These are phyloP conservation scores for Pleurotus cornucopiae DNA, from an alignment of 768 basidiomycete genomes.

Conservation along the genomic window DNA sequence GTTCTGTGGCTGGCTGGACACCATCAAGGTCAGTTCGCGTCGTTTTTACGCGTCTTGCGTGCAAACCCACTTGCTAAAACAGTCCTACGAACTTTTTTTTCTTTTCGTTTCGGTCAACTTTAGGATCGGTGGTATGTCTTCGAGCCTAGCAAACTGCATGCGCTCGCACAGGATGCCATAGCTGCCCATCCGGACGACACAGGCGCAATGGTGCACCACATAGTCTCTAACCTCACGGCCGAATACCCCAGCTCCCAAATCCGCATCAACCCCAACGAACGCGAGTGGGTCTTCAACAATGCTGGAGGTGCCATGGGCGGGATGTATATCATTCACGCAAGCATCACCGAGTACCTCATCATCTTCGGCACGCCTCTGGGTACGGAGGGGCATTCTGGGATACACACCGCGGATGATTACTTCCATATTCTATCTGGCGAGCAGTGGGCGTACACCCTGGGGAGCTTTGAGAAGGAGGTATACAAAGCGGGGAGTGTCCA, in stretches of 20 bases:
- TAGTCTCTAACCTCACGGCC: slow-evolving; percentile 72
- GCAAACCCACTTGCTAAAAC: no score
- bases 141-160: slow-evolving; percentile 65
- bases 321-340: slow-evolving; percentile 97
- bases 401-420: slow-evolving; percentile 97
- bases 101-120: background rate
- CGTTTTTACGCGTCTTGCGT: background rate
- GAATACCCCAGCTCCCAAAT: slow-evolving; percentile 56
- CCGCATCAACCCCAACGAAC: slow-evolving; percentile 49
- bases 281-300: slow-evolving; percentile 95
- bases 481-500: slow-evolving; percentile 86
- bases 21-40: slow-evolving; percentile 48
- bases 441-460: slow-evolving; percentile 89
- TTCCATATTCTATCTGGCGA: slow-evolving; percentile 94
- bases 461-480: slow-evolving; percentile 75
- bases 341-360: slow-evolving; percentile 94
- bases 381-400: slow-evolving; percentile 92
- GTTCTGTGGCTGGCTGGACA: slow-evolving; percentile 50
- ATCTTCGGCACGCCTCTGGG: slow-evolving; percentile 96
- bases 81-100: background rate
- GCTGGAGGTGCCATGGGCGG: slow-evolving; percentile 98
- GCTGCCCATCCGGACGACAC: slow-evolving; percentile 60
- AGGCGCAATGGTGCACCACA: slow-evolving; percentile 72
- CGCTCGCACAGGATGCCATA: slow-evolving; percentile 73
- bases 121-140: slow-evolving; percentile 89